Conservation (phyloP, 1,284 basidiomycete genomes). For the Naganishia liquefaciens region DNA sequence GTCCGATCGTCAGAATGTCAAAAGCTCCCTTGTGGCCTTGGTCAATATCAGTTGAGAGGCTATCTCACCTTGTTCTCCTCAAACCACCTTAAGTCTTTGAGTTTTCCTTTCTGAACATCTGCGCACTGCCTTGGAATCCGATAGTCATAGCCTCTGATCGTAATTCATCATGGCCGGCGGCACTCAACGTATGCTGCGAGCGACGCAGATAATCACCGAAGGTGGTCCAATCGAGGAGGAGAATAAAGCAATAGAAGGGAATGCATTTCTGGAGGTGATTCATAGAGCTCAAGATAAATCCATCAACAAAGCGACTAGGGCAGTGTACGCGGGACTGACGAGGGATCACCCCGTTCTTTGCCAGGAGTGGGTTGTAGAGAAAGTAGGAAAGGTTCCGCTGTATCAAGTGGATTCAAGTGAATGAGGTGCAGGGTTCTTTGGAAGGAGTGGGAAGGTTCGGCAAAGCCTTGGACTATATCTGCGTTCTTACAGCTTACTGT, state of each 20-base stretch:
- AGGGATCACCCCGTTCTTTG: neutral
- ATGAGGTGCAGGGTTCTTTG: neutral
- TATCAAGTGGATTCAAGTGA: slow-evolving; percentile 1
- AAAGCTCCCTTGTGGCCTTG: neutral
- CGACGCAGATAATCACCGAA: neutral
- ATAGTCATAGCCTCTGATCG: no score
- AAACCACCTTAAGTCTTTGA: no score
- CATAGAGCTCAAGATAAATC: neutral
- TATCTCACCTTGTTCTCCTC: no score
- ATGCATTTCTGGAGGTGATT: neutral
- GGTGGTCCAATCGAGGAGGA: neutral
- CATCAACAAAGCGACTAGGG: neutral
- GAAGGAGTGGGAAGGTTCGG: slow-evolving; percentile 6
- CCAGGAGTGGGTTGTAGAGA: neutral
- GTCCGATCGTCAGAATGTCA: neutral
- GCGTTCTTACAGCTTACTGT: neutral
- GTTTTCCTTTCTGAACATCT: no score
- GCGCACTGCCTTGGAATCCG: no score
- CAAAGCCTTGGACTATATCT: neutral
- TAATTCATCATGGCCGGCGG: neutral
- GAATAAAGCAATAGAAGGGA: neutral
- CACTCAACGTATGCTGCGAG: neutral
- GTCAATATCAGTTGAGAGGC: neutral
- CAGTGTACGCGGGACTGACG: neutral
- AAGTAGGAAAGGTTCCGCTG: neutral